These are phyloP conservation scores for Sporothrix protearum DNA, from an alignment of 2,329 filamentous ascomycete genomes.

Conservation along the genomic window DNA sequence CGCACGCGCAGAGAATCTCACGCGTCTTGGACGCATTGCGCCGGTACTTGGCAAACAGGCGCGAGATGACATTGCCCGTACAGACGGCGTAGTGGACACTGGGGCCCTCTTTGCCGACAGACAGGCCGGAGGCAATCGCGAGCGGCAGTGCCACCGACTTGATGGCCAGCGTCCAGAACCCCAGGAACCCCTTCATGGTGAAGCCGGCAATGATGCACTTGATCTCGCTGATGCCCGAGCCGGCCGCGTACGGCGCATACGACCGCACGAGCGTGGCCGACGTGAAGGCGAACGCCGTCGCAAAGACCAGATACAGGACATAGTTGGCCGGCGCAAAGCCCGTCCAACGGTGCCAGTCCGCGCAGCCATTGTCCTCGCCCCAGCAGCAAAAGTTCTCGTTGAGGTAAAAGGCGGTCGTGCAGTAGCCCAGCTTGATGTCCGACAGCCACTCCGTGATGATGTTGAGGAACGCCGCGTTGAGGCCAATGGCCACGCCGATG, in stretches of 20 bases:
- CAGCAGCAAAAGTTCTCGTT: conserved; percentile 98
- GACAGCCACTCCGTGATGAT: conserved; percentile 96
- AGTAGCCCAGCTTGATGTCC: conserved; percentile 94
- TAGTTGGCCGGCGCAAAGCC: conserved; percentile 77
- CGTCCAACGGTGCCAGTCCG: conserved; percentile 88
- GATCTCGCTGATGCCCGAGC: conserved; percentile 96
- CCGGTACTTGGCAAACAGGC: conserved; percentile 88
- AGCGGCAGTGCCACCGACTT: conserved; percentile 89
- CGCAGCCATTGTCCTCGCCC: conserved; percentile 86
- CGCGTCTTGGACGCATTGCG: conserved; percentile 89
- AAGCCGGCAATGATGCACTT: conserved; percentile 99
- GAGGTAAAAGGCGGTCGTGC: conserved; percentile 90
- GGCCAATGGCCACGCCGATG: conserved; percentile 84
- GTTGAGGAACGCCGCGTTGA: conserved; percentile 90
- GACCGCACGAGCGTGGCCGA: conserved; percentile 81
- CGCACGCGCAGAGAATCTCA: conserved; percentile 91
- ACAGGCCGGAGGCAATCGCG: conserved; percentile 88
- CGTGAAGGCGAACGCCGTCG: conserved; percentile 75
- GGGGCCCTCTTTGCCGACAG: conserved; percentile 93
- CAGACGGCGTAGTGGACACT: conserved; percentile 99
- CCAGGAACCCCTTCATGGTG: conserved; percentile 97
- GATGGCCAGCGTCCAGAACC: conserved; percentile 85
- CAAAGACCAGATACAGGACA: conserved; percentile 80
- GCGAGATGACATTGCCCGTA: conserved; percentile 92
- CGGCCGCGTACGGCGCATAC: conserved; percentile 93